Base-by-base conservation (phyloP, 1,139 yeast genomes). In the Zygotorulaspora mrakii region DNA sequence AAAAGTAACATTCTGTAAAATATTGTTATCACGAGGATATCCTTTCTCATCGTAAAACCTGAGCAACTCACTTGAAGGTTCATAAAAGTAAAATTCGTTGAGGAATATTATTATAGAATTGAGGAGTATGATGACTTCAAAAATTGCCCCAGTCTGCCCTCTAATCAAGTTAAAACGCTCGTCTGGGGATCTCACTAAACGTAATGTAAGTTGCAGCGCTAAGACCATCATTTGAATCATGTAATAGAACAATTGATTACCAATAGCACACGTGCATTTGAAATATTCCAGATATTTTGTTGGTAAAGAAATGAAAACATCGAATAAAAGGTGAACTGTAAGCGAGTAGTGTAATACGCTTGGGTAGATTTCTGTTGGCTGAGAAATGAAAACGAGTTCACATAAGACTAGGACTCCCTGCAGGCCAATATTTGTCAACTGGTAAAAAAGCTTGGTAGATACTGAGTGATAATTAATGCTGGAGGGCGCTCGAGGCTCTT, bases 1-100 rank as follows among this genome's bases (percentile, higher is more conserved):
- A 49, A 76, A 79, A 0, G 83, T 76, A 20, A 76, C 52, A 31
- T 64, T 61, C 3, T 79, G 74, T 14, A 77, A 52, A n/a, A 76
- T 50, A 49, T 77, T 74, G 6, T 58, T 62, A 25, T 77, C 74
- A 1, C 62, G 60, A n/a, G 60, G 50, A 5, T 69, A 55, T 5
- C 48, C 48, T 10, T 59, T 48, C n/a, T 56, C 57, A 2, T 55
- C 28, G 42, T 58, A 74, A 47, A 66, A 67, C 5, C 68, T 69
- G 4, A 54, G 37, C 24, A 77, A 62, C 48, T 74, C 77, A 4
- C 57, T 54, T 4, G 74, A 68, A 3, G 82, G 80, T 10, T 55
- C 47, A 50, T 69, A 78, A 29, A 52, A 54, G 17, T 50, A 51
- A 4, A 62, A 48, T 46, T 75, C 76, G 21, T 75, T 59, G 1